Evolutionary conservation across 306 rosid species (phyloP).

Genomic region (Medicago arabica): DNA sequence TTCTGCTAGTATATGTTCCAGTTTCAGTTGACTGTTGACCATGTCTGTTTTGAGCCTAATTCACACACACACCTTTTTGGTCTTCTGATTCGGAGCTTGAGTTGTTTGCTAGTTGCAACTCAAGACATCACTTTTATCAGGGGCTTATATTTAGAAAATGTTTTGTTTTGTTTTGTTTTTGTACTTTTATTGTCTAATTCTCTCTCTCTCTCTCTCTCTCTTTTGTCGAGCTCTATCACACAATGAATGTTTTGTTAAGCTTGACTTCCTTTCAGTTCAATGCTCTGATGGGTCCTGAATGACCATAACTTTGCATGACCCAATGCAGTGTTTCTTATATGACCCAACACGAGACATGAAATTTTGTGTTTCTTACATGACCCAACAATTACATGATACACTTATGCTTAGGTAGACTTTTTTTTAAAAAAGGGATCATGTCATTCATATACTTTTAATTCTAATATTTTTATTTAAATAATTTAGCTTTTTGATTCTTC

Average conservation of each 20-base stretch:
- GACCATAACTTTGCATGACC: background rate
- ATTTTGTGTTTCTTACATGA: background rate
- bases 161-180: background rate
- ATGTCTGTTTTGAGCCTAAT: background rate
- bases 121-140: background rate
- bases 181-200: background rate
- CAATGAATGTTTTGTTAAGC: no score
- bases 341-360: background rate
- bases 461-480: background rate
- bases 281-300: background rate
- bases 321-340: background rate
- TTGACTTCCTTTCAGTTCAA: background rate
- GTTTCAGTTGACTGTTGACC: background rate
- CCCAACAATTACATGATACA: background rate
- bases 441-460: background rate
- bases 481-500: background rate
- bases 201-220: background rate
- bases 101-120: slow-evolving; percentile 1
- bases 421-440: background rate
- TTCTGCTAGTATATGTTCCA: background rate
- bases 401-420: background rate
- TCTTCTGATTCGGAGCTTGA: background rate
- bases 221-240: background rate
- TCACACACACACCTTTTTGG: background rate
- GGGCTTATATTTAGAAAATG: background rate